Conservation (phyloP, 495 filamentous ascomycete species). For the Neurospora discreta region DNA sequence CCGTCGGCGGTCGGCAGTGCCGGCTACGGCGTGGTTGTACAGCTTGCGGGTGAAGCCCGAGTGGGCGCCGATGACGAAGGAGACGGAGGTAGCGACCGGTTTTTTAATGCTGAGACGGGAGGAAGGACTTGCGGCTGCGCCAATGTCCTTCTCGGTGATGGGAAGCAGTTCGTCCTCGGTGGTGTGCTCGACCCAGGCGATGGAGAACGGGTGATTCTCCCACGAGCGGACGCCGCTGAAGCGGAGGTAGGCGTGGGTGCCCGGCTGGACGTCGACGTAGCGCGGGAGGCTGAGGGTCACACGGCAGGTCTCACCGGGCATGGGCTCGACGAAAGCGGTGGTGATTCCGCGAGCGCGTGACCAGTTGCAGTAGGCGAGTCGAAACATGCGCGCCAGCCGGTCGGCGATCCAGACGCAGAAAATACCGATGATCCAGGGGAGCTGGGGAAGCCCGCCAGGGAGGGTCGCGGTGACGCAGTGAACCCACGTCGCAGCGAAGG, state of each 20-base stretch:
- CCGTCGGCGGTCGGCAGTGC: background rate
- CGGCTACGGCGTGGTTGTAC: slow-evolving; percentile 39
- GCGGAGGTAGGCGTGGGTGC: slow-evolving; percentile 82
- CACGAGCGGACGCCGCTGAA: slow-evolving; percentile 63
- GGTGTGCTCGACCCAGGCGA: slow-evolving; percentile 63
- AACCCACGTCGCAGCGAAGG: slow-evolving; percentile 54
- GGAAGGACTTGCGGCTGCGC: background rate
- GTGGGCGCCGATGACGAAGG: slow-evolving; percentile 73
- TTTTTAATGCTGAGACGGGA: slow-evolving; percentile 7
- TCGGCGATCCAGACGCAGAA: slow-evolving; percentile 71
- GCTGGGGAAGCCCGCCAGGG: slow-evolving; percentile 45
- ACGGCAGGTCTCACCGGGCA: slow-evolving; percentile 72
- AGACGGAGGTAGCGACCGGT: slow-evolving; percentile 24
- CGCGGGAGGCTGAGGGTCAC: slow-evolving; percentile 73
- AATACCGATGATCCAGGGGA: slow-evolving; percentile 54
- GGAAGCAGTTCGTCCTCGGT: slow-evolving; percentile 17
- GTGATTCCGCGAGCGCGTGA: slow-evolving; percentile 43
- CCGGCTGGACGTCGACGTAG: slow-evolving; percentile 66
- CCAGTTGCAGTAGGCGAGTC: slow-evolving; percentile 62
- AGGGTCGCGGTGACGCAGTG: slow-evolving; percentile 44
- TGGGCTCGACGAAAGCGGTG: slow-evolving; percentile 58
- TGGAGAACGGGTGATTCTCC: slow-evolving; percentile 88
- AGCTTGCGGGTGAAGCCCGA: slow-evolving; percentile 81
- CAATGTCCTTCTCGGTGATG: slow-evolving; percentile 18
- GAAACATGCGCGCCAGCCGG: slow-evolving; percentile 54